These are phyloP conservation scores for Beauveria sp. DNA, from an alignment of 2,329 filamentous ascomycete species.

Conservation along the genomic window DNA sequence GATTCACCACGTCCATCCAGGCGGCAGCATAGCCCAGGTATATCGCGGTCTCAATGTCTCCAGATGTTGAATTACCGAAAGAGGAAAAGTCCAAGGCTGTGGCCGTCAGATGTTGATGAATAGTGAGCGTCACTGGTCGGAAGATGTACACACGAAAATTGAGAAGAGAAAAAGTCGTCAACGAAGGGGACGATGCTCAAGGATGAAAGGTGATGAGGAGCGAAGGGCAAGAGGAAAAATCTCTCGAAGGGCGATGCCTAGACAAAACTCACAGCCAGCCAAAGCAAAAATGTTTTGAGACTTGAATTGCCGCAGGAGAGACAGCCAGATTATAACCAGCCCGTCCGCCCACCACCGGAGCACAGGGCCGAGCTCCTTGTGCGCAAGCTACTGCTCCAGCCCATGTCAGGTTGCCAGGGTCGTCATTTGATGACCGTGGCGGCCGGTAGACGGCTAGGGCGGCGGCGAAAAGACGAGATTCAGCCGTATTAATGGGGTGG, in stretches of 20 bases:
- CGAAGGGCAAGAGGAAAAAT: neutral
- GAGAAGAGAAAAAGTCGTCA: constrained; percentile 1
- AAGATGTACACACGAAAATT: neutral
- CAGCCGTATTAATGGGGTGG: neutral
- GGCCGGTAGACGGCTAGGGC: neutral
- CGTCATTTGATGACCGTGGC: neutral
- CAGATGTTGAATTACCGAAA: constrained; percentile 8
- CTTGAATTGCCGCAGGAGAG: neutral
- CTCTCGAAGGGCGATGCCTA: neutral
- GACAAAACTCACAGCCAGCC: neutral
- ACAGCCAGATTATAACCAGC: constrained; percentile 9
- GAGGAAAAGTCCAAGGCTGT: neutral
- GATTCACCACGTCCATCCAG: neutral
- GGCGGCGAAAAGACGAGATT: neutral
- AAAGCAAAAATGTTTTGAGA: constrained; percentile 11
- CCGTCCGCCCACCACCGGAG: neutral
- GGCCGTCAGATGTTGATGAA: neutral
- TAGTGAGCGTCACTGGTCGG: neutral
- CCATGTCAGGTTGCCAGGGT: neutral
- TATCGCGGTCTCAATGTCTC: neutral
- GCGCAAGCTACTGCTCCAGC: neutral
- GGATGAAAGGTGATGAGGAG: neutral
- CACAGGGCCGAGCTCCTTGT: neutral
- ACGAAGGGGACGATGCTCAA: constrained; percentile 10
- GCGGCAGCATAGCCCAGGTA: neutral